Base-by-base conservation (phyloP, 2,329 filamentous ascomycete genomes). In the Aspergillus sp. region DNA sequence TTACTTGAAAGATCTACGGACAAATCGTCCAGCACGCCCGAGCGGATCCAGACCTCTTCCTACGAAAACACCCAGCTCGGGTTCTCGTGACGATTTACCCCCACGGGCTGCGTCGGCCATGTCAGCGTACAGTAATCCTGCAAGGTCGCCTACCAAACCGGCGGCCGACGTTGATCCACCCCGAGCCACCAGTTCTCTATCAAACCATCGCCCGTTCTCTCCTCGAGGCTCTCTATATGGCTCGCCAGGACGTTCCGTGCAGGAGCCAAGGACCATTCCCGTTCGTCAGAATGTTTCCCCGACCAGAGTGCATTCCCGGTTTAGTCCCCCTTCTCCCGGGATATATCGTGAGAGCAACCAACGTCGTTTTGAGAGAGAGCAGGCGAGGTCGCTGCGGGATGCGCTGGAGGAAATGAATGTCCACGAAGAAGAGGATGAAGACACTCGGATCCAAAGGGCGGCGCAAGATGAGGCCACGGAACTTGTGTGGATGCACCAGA, bases 391-490 rank as follows among this genome's bases (percentile, higher is more conserved):
- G 18, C 68, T 88, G 53, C 77, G 84, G 14, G 77, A 81, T 59
- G 85, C 85, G 14, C 74, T 88, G 66, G 81, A 86, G 63, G 82
- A 84, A 59, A 80, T 87, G 77, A 84, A 87, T 65, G 63, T 85
- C 22, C 75, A 84, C 24, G 80, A 85, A 49, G 85, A 24, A 11
- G 45, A 47, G 4, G 45, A 47, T 47, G 45, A 47, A 7, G 42
- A 88, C 55, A 60, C 69, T 22, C 78, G 77, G 54, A 67, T 88
- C 24, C 84, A 85, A 65, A 71, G 77, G 29, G 82, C 83, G 11
- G 86, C 86, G 14, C 84, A 86, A 66, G 81, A 86, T 55, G 86
- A 89, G 70, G 86, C 86, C 12, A 83, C 84, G 0, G 84, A 87
- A 65, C 75, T 88, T 39, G 86, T 89, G n/a, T 85, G 82, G 81